Percentiles rank a stretch among this genome's conserved stretches.
Conservation (phyloP, 106 monocot genomes). For the Apostasia shenzhenica region DNA sequence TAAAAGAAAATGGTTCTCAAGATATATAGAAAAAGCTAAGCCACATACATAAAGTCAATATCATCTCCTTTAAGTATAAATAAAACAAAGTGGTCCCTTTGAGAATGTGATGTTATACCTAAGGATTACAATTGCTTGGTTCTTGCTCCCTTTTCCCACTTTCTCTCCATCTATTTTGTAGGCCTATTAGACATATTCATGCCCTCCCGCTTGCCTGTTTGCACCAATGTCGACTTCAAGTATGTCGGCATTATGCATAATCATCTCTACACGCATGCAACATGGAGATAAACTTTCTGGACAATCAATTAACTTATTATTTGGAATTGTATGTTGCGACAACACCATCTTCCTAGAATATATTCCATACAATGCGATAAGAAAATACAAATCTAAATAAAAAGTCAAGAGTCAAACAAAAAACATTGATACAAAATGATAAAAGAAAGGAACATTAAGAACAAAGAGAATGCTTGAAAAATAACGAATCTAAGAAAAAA, state of each 20-base stretch:
- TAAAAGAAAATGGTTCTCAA: background rate
- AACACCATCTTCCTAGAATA: too few relatives aligned
- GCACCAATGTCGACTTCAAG: too few relatives aligned
- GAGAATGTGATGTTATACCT: conserved; percentile 1
- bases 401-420: too few relatives aligned
- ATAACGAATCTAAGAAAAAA: too few relatives aligned
- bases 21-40: background rate
- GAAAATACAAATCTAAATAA: too few relatives aligned
- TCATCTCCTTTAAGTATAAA: background rate
- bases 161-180: background rate
- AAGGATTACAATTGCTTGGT: background rate
- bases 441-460: too few relatives aligned
- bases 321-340: too few relatives aligned
- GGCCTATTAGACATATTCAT: background rate
- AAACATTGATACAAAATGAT: too few relatives aligned
- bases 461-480: too few relatives aligned
- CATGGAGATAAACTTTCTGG: background rate
- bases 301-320: background rate
- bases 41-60: background rate
- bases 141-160: background rate
- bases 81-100: background rate
- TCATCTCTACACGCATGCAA: background rate
- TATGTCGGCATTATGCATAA: background rate
- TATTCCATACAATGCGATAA: too few relatives aligned
- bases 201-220: too few relatives aligned